Evolutionary conservation across 352 stramenopile species (phyloP).

Genomic region (Achlya hypogyna): DNA sequence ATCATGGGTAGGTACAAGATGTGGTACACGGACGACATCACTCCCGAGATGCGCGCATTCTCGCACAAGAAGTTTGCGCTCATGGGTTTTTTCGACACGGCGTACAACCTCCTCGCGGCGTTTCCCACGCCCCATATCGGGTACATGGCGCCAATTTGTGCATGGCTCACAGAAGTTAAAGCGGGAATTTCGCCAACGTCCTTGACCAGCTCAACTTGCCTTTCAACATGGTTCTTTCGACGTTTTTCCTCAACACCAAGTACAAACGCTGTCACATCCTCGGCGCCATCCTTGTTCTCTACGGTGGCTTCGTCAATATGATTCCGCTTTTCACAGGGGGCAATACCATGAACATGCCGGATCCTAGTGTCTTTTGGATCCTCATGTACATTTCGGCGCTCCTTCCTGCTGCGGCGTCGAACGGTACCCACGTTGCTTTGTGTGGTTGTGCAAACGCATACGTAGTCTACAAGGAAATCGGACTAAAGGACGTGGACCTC

Average conservation of each 20-base stretch:
- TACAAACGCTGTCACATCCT: conserved; percentile 22
- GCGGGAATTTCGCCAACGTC: conserved; percentile 23
- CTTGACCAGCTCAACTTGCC: conserved; percentile 23
- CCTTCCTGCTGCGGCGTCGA: conserved; percentile 19
- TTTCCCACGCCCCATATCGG: conserved; percentile 21
- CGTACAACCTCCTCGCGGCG: conserved; percentile 23
- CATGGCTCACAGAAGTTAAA: not conserved
- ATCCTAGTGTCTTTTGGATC: conserved; percentile 20
- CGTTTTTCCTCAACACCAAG: conserved; percentile 20
- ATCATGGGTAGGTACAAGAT: conserved; percentile 50
- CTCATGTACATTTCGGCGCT: conserved; percentile 20
- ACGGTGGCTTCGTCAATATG: conserved; percentile 26
- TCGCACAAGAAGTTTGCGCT: conserved; percentile 22
- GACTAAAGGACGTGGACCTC: conserved; percentile 21
- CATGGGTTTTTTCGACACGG: conserved; percentile 24
- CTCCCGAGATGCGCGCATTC: conserved; percentile 21
- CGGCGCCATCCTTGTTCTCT: conserved; percentile 22
- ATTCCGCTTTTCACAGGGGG: conserved; percentile 17
- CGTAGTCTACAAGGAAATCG: conserved; percentile 25
- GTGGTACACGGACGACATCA: conserved; percentile 37
- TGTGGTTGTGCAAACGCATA: not conserved
- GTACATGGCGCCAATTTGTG: conserved; percentile 15
- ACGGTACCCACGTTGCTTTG: conserved; percentile 4
- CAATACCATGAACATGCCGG: conserved; percentile 13
- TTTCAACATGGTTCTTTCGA: conserved; percentile 24